phyloP scores from a whole-genome alignment of 352 stramenopile species.

The Elongisporangium senticosum region DNA sequence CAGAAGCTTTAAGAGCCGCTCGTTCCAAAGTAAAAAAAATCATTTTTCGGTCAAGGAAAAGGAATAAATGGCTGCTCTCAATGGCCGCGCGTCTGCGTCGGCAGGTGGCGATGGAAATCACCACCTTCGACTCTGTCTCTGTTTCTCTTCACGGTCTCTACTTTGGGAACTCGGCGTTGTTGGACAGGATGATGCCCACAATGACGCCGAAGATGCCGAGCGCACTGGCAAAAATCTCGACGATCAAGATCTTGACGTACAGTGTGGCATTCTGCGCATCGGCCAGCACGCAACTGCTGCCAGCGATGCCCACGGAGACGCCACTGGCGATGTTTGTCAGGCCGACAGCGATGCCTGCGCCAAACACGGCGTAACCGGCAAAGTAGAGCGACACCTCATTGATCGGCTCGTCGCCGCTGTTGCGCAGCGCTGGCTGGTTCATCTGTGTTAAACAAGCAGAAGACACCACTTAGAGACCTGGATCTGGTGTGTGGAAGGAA shows the following conservation, averaged over 20 bases:
- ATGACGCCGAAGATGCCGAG: slow-evolving; percentile 99
- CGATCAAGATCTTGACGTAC: slow-evolving; percentile 99
- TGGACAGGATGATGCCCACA: slow-evolving; percentile 98
- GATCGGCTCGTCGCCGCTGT: slow-evolving; percentile 58
- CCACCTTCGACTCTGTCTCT: neutral
- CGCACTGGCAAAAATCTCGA: slow-evolving; percentile 99
- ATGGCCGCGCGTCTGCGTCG: neutral
- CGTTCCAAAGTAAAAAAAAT: slow-evolving; percentile 1
- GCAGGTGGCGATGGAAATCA: neutral
- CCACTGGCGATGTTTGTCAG: slow-evolving; percentile 97
- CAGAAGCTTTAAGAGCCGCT: neutral
- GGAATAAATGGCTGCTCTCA: slow-evolving; percentile 22
- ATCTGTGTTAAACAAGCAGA: slow-evolving; percentile 28
- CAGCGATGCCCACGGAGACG: slow-evolving; percentile 97
- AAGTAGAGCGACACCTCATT: slow-evolving; percentile 89
- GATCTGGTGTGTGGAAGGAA: slow-evolving; percentile 37
- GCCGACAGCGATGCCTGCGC: slow-evolving; percentile 94
- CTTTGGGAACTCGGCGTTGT: slow-evolving; percentile 93
- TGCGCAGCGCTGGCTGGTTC: slow-evolving; percentile 63
- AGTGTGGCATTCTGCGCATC: slow-evolving; percentile 97
- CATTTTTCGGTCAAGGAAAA: slow-evolving; percentile 5
- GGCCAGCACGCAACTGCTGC: slow-evolving; percentile 96
- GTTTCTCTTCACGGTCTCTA: slow-evolving; percentile 20
- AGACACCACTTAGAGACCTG: slow-evolving; percentile 12
- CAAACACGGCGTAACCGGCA: slow-evolving; percentile 98